phyloP scores from a whole-genome alignment of 495 filamentous ascomycete genomes.

The Xylaria palmicola region DNA sequence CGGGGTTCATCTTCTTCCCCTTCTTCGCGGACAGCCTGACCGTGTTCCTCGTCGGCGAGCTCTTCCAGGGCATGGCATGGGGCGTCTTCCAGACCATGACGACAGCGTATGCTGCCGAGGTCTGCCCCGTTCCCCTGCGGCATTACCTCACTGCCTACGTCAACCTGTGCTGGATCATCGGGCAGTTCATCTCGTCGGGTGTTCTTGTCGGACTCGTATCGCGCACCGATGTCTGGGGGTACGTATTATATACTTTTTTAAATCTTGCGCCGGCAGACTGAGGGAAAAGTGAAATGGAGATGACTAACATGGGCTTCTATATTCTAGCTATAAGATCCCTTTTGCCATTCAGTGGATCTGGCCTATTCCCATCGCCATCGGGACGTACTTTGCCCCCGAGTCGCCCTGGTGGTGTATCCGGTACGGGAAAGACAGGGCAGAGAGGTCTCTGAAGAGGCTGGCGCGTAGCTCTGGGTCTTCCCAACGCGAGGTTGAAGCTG shows the following conservation, averaged over 20 bases:
- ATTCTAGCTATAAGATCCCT: conserved; percentile 49
- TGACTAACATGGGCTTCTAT: neutral
- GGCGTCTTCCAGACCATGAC: conserved; percentile 54
- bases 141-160: conserved; percentile 65
- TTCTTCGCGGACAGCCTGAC: conserved; percentile 63
- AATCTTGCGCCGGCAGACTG: neutral
- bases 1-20: conserved; percentile 52
- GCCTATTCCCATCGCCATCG: conserved; percentile 49
- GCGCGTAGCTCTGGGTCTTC: conserved; percentile 39
- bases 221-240: conserved; percentile 11
- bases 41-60: conserved; percentile 62
- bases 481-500: conserved; percentile 29
- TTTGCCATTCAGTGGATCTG: conserved; percentile 58
- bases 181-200: conserved; percentile 61
- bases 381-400: conserved; percentile 65
- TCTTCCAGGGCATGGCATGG: conserved; percentile 72
- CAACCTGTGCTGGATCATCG: conserved; percentile 67
- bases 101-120: conserved; percentile 55
- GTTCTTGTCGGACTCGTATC: conserved; percentile 40
- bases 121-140: conserved; percentile 62
- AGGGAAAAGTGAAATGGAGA: neutral
- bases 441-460: conserved; percentile 53
- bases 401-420: conserved; percentile 77
- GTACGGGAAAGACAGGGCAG: conserved; percentile 49
- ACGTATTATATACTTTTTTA: neutral